Base-by-base conservation (phyloP, 441 rosid genomes). In the Flueggea neowawraea region DNA sequence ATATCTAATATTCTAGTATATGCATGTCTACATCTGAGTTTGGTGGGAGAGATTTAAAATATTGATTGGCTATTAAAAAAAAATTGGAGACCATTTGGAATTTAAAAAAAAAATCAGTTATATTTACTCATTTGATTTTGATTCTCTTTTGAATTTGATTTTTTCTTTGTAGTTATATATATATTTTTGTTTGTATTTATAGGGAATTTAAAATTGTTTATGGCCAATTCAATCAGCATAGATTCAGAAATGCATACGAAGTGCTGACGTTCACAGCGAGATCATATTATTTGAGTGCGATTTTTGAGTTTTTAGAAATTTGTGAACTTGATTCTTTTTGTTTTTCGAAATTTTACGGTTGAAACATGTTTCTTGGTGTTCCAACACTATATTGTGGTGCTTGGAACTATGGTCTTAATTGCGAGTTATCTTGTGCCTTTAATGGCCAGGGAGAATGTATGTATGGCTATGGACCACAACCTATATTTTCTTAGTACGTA, bases 121-220 rank as follows among this genome's bases (percentile, higher is more conserved):
- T n/a, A 62, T 68, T 16, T 41, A 48, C 28, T 31, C 54, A 39
- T 31, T 16, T 64, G 63, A 33, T 64, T 78, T 67, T 61, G 66
- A 67, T 80, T 73, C 67, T 57, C 14, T 72, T 50, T 75, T 72
- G 10, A 13, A 33, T 72, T 71, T 63, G 52, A 10, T 43, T 43
- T 11, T 43, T 6, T 43, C 10, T 43, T 43, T 43, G 8, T 3
- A 43, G 12, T 43, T 43, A 6, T 6, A 11, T 6, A 43, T 6
- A 3, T 6, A 41, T 43, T 43, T 6, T 1, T 6, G 1, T 43
- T 6, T 11, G 10, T 43, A 11, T 43, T 6, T 6, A 43, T 43
- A 43, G 12, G 1, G 45, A 6, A 6, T 43, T 43, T 43, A 43
- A 6, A 6, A 11, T 43, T 43, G 12, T 43, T 43, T 43, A 6